These are phyloP conservation scores for Tillandsia fasciculata DNA, from an alignment of 176 grass and related monocot genomes.

Conservation along the genomic window DNA sequence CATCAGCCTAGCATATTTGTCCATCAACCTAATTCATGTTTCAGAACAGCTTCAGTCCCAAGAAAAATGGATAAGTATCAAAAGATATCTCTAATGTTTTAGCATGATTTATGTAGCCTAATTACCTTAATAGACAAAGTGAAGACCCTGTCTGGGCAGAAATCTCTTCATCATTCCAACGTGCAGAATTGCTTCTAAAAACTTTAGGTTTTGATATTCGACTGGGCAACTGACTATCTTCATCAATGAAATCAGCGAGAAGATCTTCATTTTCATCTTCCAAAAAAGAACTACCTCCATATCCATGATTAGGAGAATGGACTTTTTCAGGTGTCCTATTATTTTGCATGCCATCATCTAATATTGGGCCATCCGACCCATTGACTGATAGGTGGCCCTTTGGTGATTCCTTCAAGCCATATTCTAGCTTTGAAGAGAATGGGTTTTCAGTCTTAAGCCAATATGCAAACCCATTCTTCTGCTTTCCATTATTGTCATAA, in stretches of 20 bases:
- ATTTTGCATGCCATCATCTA: constrained; percentile 19
- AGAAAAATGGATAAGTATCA: not conserved
- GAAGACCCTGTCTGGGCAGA: constrained; percentile 92
- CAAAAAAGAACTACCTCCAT: constrained; percentile 40
- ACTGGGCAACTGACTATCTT: constrained; percentile 98
- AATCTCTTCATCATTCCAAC: constrained; percentile 81
- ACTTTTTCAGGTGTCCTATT: constrained; percentile 10
- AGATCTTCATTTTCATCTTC: constrained; percentile 99
- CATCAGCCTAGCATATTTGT: constrained; percentile 98
- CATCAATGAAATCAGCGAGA: constrained; percentile 99
- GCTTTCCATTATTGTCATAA: constrained; percentile 36
- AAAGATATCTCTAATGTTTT: not conserved
- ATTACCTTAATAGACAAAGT: constrained; percentile 85
- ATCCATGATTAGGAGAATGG: constrained; percentile 34
- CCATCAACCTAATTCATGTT: constrained; percentile 76
- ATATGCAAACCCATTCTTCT: constrained; percentile 58
- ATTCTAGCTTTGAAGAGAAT: constrained; percentile 62
- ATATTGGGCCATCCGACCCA: constrained; percentile 32
- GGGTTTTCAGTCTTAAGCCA: constrained; percentile 66
- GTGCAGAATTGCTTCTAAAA: constrained; percentile 41
- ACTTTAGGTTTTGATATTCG: constrained; percentile 61
- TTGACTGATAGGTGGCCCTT: constrained; percentile 26
- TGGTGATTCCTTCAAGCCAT: constrained; percentile 63
- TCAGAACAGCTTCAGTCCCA: not conserved
- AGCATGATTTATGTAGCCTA: constrained; percentile 20